These are phyloP conservation scores for Linaria vulgaris DNA, from an alignment of 257 asterid genomes.

Conservation along the genomic window DNA sequence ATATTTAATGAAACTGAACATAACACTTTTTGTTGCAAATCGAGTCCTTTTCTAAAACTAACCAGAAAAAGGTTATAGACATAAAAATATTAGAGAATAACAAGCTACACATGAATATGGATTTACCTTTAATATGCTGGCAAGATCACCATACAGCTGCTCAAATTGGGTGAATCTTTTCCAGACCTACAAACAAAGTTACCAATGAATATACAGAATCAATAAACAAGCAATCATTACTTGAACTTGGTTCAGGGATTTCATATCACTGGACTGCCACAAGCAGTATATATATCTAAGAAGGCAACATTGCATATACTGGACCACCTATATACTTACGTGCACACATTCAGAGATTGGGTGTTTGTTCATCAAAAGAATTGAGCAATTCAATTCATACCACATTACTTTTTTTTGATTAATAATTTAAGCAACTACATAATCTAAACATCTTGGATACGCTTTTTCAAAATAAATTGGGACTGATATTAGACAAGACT, in stretches of 20 bases:
- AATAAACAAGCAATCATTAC: background rate
- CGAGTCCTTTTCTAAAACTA: slow-evolving; percentile 2
- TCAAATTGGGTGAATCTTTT: slow-evolving; percentile 78
- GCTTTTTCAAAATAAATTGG: background rate
- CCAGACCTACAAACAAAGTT: slow-evolving; percentile 69
- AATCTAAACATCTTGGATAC: background rate
- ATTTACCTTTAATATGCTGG: slow-evolving; percentile 91
- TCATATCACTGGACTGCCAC: too few species aligned
- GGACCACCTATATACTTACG: too few species aligned
- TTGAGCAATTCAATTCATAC: background rate
- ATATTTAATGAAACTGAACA: background rate
- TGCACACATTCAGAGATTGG: too few species aligned
- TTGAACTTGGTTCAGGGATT: too few species aligned
- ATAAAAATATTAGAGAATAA: background rate
- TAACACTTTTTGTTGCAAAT: slow-evolving; percentile 4
- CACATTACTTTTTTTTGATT: background rate
- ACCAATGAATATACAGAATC: background rate
- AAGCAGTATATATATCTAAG: background rate
- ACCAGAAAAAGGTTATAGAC: slow-evolving; percentile 1
- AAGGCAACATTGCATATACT: too few species aligned
- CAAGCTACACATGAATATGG: slow-evolving; percentile 13
- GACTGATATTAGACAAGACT: background rate
- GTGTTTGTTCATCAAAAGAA: too few species aligned
- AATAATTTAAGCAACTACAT: background rate
- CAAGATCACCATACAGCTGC: slow-evolving; percentile 95